phyloP scores from a whole-genome alignment of 192 early-diverging fungal genomes.

The Coemansia sp. region DNA sequence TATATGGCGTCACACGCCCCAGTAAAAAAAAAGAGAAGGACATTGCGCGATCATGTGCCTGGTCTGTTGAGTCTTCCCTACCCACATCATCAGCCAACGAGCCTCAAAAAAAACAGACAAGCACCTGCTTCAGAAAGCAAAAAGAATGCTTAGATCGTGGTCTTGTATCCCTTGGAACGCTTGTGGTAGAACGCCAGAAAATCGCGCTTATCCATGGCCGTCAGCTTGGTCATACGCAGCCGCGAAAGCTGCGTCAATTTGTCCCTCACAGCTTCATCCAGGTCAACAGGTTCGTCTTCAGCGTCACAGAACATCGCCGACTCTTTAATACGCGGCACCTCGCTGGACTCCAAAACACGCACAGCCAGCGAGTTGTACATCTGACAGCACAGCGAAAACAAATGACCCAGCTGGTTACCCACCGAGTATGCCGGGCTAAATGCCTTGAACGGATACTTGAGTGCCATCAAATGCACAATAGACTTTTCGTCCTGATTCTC shows the following conservation, averaged over 20 bases:
- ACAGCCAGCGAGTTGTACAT: constrained; percentile 53
- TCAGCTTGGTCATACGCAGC: constrained; percentile 65
- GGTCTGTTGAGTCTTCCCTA: no score
- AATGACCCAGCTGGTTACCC: constrained; percentile 57
- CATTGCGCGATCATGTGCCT: not conserved
- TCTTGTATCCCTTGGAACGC: constrained; percentile 15
- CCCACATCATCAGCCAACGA: no score
- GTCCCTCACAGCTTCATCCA: constrained; percentile 60
- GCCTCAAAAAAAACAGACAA: not conserved
- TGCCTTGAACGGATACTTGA: constrained; percentile 36
- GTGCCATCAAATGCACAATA: constrained; percentile 58
- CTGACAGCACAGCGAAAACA: constrained; percentile 62
- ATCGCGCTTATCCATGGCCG: constrained; percentile 68
- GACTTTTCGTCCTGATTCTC: constrained; percentile 60
- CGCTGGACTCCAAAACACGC: constrained; percentile 55
- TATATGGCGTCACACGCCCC: no score
- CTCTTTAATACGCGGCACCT: constrained; percentile 61
- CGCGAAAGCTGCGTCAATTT: constrained; percentile 64
- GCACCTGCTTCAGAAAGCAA: not conserved
- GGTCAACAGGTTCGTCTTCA: constrained; percentile 26
- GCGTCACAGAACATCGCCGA: constrained; percentile 55
- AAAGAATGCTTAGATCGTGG: not conserved
- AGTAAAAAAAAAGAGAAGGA: not conserved
- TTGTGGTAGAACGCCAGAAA: constrained; percentile 72
- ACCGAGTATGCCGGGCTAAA: constrained; percentile 54